These are phyloP conservation scores for Kwoniella sp. DNA, from an alignment of 768 basidiomycete species.

Conservation along the genomic window DNA sequence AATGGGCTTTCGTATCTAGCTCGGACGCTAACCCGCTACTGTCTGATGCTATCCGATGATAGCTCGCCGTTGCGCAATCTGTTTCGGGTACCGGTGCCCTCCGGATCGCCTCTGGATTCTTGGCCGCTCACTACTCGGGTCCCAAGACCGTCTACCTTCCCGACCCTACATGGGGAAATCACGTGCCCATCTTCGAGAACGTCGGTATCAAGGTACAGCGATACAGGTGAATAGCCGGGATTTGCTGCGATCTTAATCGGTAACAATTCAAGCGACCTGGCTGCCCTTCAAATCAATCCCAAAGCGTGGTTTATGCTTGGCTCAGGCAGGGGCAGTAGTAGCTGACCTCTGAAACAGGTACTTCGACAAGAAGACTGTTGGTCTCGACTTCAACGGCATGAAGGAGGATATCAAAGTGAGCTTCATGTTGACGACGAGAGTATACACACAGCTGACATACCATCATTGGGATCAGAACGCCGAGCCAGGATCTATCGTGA, in stretches of 20 bases:
- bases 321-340: too few species aligned
- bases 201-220: conserved; percentile 80
- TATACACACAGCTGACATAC: conserved; percentile 7
- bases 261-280: background rate
- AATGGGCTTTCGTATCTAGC: background rate
- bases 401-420: conserved; percentile 79
- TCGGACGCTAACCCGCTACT: background rate
- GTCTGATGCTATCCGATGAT: conserved; percentile 4
- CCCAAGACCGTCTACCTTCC: conserved; percentile 77
- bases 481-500: conserved; percentile 73
- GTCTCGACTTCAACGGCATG: conserved; percentile 86
- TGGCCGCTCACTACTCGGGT: conserved; percentile 78
- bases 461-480: conserved; percentile 55
- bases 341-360: conserved; percentile 60
- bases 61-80: conserved; percentile 87
- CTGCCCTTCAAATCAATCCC: too few species aligned
- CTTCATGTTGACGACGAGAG: background rate
- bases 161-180: conserved; percentile 94
- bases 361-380: conserved; percentile 76
- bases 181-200: conserved; percentile 84
- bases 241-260: background rate
- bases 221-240: conserved; percentile 59
- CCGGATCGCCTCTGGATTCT: conserved; percentile 89
- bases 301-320: too few species aligned
- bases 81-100: conserved; percentile 98